Evolutionary conservation across 768 basidiomycete genomes (phyloP), one percentile per base, ranked within the genome.

Genomic region (Ephemerocybe angulata): DNA sequence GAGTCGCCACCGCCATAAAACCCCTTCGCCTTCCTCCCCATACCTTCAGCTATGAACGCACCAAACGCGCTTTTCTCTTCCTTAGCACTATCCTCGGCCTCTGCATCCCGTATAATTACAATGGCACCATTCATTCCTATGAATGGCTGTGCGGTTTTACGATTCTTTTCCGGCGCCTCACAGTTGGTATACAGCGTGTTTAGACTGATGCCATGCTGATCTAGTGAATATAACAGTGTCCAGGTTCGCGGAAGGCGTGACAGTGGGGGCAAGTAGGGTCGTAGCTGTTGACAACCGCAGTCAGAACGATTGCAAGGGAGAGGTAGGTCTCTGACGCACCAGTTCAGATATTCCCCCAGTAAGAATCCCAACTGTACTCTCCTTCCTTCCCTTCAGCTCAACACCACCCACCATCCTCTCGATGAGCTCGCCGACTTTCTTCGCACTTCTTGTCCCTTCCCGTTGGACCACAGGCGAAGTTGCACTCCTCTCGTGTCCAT

Each of bases 141-240:
- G 22, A 66, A 53, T 2, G 63, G 61, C 21, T 68, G 64, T 3
- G 62, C 66, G 2, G 66, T 62, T 12, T 64, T 65, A 0, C 71
- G 60, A 13, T 69, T 63, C n/a, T 69, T 62, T 25, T 70, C 65
- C 3, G 63, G 67, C 1, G 72, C 65, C 49, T 81, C 82, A 51
- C 86, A 89, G 1, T 79, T 79, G 2, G 78, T 63, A 67, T 97
- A 98, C 4, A 98, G 79, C 1, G 96, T 97, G 42, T 87, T 85
- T 13, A 98, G 76, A 12, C 93, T 95, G 42, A 95, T 93, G 0
- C 96, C 96, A 61, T 98, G 90, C 63, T 97, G 94, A 64, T 98
- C 96, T 17, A 97, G 78, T 15, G 92, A 94, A 72, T 95, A 94
- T 4, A 93, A 70, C 0, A 95, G 79, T 0, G 80, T 79, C 93